phyloP scores from a whole-genome alignment of 441 rosid species.

The Arabidopsis hybrid region DNA sequence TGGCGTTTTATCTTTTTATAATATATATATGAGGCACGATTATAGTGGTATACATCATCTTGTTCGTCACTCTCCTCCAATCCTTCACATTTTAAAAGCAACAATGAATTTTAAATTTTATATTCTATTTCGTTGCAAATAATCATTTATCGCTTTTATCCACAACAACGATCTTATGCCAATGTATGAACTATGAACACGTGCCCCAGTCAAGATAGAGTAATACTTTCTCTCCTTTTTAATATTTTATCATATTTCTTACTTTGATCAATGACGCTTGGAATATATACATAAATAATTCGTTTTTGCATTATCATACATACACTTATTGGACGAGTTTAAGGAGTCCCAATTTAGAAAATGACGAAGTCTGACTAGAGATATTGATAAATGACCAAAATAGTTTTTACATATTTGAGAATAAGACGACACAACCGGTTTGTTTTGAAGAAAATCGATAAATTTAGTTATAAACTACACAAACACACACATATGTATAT shows the following conservation, averaged over 20 bases:
- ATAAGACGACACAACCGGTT: not conserved
- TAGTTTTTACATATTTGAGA: not conserved
- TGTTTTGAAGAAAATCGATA: not conserved
- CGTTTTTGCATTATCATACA: conserved; percentile 1
- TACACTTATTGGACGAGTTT: not conserved
- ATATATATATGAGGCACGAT: conserved; percentile 43
- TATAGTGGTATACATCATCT: conserved; percentile 47
- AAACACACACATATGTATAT: not conserved
- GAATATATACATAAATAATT: not conserved
- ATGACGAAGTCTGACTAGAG: not conserved
- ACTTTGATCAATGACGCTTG: conserved; percentile 1
- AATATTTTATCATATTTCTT: not conserved
- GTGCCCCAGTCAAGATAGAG: conserved; percentile 29
- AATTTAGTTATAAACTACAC: not conserved
- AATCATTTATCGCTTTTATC: conserved; percentile 31
- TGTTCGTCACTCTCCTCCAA: conserved; percentile 42
- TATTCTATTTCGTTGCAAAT: conserved; percentile 25
- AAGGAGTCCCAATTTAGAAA: not conserved
- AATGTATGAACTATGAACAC: conserved; percentile 41
- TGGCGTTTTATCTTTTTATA: conserved; percentile 33
- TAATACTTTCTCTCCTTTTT: not conserved
- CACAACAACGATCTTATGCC: conserved; percentile 27
- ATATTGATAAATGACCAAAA: too few species aligned
- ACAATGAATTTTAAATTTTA: not conserved
- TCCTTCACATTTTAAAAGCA: conserved; percentile 7